These are phyloP conservation scores for Crinitomyces ghanaensis DNA, from an alignment of 805 yeast genomes.

Conservation along the genomic window DNA sequence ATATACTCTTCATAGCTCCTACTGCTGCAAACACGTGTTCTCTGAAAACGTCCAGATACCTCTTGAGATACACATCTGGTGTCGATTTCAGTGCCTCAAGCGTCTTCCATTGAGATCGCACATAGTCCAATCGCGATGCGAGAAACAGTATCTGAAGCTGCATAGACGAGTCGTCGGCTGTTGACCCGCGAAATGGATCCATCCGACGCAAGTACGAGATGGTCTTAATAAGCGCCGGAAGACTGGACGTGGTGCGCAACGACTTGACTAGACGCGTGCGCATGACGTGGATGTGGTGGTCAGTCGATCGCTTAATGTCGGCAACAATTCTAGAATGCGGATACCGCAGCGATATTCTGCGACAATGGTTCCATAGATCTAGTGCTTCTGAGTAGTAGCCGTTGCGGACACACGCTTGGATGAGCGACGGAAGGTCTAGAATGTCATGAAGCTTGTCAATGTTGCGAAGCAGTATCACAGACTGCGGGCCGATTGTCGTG, in stretches of 20 bases:
- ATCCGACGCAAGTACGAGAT: constrained; percentile 64
- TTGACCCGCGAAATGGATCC: constrained; percentile 22
- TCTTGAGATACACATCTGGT: constrained; percentile 54
- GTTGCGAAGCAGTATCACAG: constrained; percentile 27
- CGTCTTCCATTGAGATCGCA: constrained; percentile 47
- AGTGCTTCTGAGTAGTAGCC: constrained; percentile 87
- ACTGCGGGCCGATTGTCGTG: too few species aligned
- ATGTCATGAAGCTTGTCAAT: constrained; percentile 66
- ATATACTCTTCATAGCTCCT: constrained; percentile 52
- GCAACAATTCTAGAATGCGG: constrained; percentile 46
- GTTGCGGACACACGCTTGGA: constrained; percentile 70
- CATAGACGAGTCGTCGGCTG: constrained; percentile 14
- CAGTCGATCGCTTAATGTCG: constrained; percentile 43
- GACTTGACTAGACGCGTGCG: constrained; percentile 55
- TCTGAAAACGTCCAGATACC: constrained; percentile 73
- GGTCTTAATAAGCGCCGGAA: constrained; percentile 67
- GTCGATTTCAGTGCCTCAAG: constrained; percentile 46
- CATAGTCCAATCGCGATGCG: constrained; percentile 57
- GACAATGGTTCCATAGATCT: constrained; percentile 65
- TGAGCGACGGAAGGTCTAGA: constrained; percentile 71
- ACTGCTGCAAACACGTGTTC: constrained; percentile 71
- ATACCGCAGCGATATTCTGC: constrained; percentile 57
- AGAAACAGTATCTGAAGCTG: constrained; percentile 47
- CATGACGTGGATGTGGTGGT: constrained; percentile 44
- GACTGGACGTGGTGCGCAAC: constrained; percentile 64